Evolutionary conservation across 2,329 filamentous ascomycete genomes (phyloP).

Genomic region (Sporothrix pallida): DNA sequence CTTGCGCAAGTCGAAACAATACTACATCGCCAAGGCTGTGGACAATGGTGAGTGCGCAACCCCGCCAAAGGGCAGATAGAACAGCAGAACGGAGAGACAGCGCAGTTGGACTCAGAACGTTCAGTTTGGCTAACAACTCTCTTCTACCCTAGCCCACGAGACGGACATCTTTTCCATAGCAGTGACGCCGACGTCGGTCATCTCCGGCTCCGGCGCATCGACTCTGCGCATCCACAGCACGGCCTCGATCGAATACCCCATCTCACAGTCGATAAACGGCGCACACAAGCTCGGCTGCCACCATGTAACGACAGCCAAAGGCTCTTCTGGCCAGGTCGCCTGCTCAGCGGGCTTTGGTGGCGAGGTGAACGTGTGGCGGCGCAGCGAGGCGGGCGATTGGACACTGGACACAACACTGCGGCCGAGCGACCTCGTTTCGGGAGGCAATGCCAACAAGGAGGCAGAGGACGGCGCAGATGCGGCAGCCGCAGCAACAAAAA

Average conservation of each 20-base stretch:
- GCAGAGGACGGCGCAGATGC: conserved; percentile 51
- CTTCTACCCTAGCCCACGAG: conserved; percentile 67
- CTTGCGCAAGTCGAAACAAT: conserved; percentile 90
- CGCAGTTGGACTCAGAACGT: neutral
- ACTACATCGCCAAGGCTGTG: conserved; percentile 88
- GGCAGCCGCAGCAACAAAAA: neutral
- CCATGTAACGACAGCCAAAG: conserved; percentile 73
- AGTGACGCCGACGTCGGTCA: conserved; percentile 71
- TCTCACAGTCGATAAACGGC: conserved; percentile 77
- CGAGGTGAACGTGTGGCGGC: conserved; percentile 81
- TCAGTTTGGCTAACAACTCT: neutral
- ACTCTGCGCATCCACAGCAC: conserved; percentile 82
- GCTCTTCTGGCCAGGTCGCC: conserved; percentile 69
- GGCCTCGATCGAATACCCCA: conserved; percentile 70
- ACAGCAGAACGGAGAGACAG: neutral
- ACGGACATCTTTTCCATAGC: conserved; percentile 86
- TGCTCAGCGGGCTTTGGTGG: conserved; percentile 90
- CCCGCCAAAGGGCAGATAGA: conserved; percentile 28
- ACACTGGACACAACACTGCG: conserved; percentile 54
- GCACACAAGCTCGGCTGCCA: conserved; percentile 91
- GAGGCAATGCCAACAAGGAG: conserved; percentile 44
- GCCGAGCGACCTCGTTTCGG: conserved; percentile 38
- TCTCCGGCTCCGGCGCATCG: conserved; percentile 86
- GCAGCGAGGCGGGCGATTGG: conserved; percentile 64
- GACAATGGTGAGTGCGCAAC: conserved; percentile 69